Percentiles rank a stretch among this genome's conserved stretches.
Conservation (phyloP, 306 rosid genomes). For the Quercus aquifolioides region DNA sequence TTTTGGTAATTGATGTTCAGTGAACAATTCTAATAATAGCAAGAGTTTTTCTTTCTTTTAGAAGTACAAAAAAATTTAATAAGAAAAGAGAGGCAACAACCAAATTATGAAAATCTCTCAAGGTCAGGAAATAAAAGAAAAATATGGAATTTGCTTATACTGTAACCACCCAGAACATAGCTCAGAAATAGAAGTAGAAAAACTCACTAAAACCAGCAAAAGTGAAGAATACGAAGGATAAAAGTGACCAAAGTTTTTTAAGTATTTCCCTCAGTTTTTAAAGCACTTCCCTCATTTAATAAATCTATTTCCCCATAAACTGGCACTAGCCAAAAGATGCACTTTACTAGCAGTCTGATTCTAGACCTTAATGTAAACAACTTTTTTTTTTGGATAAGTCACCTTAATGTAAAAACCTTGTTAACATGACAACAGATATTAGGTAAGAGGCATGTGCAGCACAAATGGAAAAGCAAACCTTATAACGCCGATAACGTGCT, state of each 20-base stretch:
- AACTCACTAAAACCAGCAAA: neutral
- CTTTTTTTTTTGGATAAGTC: neutral
- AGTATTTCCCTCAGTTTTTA: neutral
- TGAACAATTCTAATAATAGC: neutral
- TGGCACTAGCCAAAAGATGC: neutral
- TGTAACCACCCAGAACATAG: neutral
- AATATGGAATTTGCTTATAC: neutral
- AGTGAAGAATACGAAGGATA: neutral
- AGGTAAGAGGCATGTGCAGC: neutral
- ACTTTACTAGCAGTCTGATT: neutral
- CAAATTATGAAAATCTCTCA: too few relatives aligned
- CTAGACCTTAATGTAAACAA: too few relatives aligned
- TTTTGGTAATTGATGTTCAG: neutral
- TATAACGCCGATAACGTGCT: slow-evolving; percentile 88
- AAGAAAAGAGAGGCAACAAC: too few relatives aligned
- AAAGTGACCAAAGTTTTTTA: neutral
- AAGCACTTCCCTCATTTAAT: neutral
- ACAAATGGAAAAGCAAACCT: slow-evolving; percentile 51
- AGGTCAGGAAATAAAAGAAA: neutral
- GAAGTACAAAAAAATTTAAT: too few relatives aligned
- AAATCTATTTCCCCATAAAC: neutral
- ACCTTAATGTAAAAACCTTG: neutral
- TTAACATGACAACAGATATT: neutral
- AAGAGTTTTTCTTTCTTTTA: too few relatives aligned
- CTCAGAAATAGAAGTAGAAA: neutral